Conservation (phyloP, 306 rosid species). For the Prosopis cineraria region DNA sequence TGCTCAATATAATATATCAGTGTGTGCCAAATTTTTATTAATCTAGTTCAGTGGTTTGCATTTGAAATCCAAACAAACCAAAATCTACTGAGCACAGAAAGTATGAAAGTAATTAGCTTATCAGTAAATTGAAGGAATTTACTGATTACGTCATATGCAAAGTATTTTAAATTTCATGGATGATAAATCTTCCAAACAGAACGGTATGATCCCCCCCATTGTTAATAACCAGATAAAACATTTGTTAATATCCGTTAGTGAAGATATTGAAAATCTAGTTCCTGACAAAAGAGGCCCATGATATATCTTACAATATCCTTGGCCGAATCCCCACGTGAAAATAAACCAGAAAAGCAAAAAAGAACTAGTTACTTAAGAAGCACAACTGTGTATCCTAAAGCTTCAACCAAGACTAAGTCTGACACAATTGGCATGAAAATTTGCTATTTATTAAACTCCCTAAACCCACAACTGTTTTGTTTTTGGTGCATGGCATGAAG, state of each 20-base stretch:
- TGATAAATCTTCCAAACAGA: background rate
- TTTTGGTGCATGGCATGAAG: background rate
- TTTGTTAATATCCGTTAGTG: background rate
- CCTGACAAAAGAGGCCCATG: constrained; percentile 1
- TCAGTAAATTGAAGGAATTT: background rate
- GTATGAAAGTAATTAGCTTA: background rate
- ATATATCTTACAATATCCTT: background rate
- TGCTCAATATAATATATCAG: background rate
- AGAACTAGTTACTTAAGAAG: background rate
- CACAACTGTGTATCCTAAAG: background rate
- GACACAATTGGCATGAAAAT: background rate
- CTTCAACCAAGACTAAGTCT: background rate
- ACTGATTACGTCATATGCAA: background rate
- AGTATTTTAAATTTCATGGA: background rate
- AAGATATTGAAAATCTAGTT: background rate
- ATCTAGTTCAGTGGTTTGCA: constrained; percentile 2
- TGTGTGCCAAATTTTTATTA: background rate
- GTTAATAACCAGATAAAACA: background rate
- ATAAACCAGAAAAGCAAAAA: background rate
- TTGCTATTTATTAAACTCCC: background rate
- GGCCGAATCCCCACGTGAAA: background rate
- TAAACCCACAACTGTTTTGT: background rate
- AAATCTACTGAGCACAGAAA: background rate
- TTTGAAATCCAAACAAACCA: background rate
- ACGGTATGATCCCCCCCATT: background rate